These are phyloP conservation scores for Ascochyta koolunga DNA, from an alignment of 2,329 filamentous ascomycete species.

Conservation along the genomic window DNA sequence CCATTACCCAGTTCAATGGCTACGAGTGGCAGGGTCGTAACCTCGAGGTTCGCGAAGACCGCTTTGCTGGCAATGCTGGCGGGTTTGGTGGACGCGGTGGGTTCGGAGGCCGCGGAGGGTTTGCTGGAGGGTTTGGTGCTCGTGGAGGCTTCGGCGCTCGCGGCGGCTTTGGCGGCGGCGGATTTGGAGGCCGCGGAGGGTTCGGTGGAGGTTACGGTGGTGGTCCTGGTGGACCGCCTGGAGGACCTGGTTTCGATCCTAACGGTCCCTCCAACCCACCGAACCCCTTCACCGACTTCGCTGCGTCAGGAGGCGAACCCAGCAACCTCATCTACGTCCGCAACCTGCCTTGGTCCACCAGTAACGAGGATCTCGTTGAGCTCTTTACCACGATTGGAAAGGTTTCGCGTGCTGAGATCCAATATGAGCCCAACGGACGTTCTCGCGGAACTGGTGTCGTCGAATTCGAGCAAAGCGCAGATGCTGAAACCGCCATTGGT, in stretches of 20 bases:
- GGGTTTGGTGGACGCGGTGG: conserved; percentile 47
- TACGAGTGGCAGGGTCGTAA: conserved; percentile 97
- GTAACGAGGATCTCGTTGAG: conserved; percentile 95
- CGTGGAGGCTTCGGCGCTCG: conserved; percentile 52
- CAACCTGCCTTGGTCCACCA: conserved; percentile 98
- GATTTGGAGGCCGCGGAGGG: conserved; percentile 40
- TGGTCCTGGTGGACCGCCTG: conserved; percentile 38
- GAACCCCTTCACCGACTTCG: conserved; percentile 93
- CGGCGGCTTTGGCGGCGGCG: conserved; percentile 56
- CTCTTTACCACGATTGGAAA: conserved; percentile 98
- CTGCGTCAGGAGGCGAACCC: conserved; percentile 83
- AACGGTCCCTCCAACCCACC: conserved; percentile 63
- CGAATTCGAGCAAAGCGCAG: conserved; percentile 81
- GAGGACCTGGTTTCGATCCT: conserved; percentile 54
- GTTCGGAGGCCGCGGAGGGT: conserved; percentile 48
- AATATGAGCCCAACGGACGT: conserved; percentile 95
- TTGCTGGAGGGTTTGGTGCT: conserved; percentile 52
- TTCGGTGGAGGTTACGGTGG: conserved; percentile 56
- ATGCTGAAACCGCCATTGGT: conserved; percentile 88
- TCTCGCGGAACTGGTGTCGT: conserved; percentile 97
- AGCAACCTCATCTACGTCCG: conserved; percentile 90
- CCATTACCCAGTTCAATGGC: conserved; percentile 96
- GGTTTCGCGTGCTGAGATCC: conserved; percentile 97
- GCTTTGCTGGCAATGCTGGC: conserved; percentile 72
- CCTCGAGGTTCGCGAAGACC: conserved; percentile 94